These are phyloP conservation scores for Brassica hybrid DNA, from an alignment of 441 rosid species.

Conservation along the genomic window DNA sequence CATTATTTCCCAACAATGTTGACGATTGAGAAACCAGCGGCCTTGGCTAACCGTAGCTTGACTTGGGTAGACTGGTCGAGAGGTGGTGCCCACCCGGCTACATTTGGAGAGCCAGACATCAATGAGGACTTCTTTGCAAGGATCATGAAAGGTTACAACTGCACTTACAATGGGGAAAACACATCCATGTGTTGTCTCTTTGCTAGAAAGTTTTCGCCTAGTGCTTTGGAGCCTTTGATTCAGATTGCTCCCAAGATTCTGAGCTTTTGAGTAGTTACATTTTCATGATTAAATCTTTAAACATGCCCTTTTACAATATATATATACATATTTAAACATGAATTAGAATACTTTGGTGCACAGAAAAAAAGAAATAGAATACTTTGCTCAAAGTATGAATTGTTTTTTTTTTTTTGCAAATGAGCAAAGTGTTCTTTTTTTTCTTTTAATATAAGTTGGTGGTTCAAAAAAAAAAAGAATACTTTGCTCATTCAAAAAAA, in stretches of 20 bases:
- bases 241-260: conserved; percentile 55
- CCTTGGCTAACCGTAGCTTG: conserved; percentile 76
- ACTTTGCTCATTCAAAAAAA: not conserved
- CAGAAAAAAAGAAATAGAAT: too few species aligned
- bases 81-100: conserved; percentile 94
- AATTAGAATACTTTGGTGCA: not conserved
- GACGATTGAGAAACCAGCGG: conserved; percentile 58
- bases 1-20: conserved; percentile 94
- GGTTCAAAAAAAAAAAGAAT: not conserved
- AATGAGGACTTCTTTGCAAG: conserved; percentile 64
- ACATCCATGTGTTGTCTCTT: conserved; percentile 63
- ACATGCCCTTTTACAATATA: not conserved
- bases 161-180: conserved; percentile 59
- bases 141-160: conserved; percentile 45
- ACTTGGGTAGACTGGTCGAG: conserved; percentile 98
- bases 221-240: conserved; percentile 67
- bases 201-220: conserved; percentile 85
- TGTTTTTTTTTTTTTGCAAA: too few species aligned
- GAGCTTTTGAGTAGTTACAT: conserved; percentile 47
- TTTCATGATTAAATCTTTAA: not conserved
- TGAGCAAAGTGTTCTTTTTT: too few species aligned
- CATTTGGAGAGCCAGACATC: conserved; percentile 71
- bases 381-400: too few species aligned
- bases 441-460: too few species aligned
- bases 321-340: too few species aligned